These are phyloP conservation scores for Colletotrichum lindemuthianum DNA, from an alignment of 2,329 filamentous ascomycete genomes.

Conservation along the genomic window DNA sequence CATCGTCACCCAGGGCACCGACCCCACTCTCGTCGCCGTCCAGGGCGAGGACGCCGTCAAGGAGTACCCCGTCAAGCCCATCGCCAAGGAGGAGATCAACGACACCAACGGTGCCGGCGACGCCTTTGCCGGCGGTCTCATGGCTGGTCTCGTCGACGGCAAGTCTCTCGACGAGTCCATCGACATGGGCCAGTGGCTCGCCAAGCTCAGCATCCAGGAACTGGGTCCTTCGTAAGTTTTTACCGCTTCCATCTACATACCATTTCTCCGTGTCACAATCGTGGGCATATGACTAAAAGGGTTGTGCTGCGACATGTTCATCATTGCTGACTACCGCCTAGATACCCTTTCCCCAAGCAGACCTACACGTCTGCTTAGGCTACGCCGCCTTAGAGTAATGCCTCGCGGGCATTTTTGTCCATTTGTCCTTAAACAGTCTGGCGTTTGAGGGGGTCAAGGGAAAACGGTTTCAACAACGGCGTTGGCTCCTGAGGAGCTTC, in stretches of 20 bases:
- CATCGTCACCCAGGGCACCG: constrained; percentile 94
- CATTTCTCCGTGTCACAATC: too few species aligned
- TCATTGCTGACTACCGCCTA: constrained; percentile 47
- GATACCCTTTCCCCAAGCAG: constrained; percentile 86
- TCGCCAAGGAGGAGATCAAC: constrained; percentile 81
- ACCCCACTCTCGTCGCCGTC: constrained; percentile 86
- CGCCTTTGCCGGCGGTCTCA: constrained; percentile 94
- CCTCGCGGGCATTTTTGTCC: constrained; percentile 30
- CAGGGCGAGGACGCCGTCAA: constrained; percentile 76
- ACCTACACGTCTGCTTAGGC: constrained; percentile 66
- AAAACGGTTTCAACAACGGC: constrained; percentile 67
- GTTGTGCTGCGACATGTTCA: background rate
- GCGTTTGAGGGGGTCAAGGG: constrained; percentile 54
- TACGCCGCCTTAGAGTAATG: constrained; percentile 33
- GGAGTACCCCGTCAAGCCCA: constrained; percentile 83
- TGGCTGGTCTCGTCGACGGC: constrained; percentile 87
- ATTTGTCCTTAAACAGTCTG: constrained; percentile 41
- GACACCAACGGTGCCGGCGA: constrained; percentile 98
- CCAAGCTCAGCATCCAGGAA: constrained; percentile 92
- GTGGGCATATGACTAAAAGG: constrained; percentile 26
- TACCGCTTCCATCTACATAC: constrained; percentile 5
- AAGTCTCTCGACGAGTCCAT: constrained; percentile 81
- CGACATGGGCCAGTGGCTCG: constrained; percentile 97
- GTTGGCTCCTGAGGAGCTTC: constrained; percentile 47
- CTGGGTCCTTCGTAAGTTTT: constrained; percentile 89